Percentiles rank a stretch among this genome's conserved stretches.
These are phyloP conservation scores for Sordariomycetes sp. DNA, from an alignment of 2,329 filamentous ascomycete genomes.

Conservation along the genomic window DNA sequence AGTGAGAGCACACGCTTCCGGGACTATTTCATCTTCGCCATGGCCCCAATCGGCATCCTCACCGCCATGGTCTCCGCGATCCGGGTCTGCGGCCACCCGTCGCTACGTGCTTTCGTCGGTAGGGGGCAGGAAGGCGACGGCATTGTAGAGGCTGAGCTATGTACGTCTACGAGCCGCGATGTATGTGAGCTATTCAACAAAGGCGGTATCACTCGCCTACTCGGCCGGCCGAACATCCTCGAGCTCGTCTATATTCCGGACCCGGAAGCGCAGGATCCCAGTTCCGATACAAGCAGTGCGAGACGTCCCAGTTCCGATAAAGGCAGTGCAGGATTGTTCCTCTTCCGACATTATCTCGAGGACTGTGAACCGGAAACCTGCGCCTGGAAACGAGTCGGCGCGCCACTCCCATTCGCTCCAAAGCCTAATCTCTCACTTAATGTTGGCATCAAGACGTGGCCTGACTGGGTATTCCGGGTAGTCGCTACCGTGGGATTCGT, in stretches of 20 bases:
- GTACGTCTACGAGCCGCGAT: slow-evolving; percentile 25
- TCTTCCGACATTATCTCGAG: background rate
- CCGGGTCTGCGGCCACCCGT: slow-evolving; percentile 17
- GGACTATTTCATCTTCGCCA: slow-evolving; percentile 21
- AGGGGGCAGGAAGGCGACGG: slow-evolving; percentile 21
- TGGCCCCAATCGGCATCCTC: slow-evolving; percentile 25
- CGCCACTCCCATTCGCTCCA: background rate
- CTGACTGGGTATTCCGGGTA: slow-evolving; percentile 5
- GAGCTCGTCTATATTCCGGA: slow-evolving; percentile 14
- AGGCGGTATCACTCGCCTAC: slow-evolving; percentile 18
- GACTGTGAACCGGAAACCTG: background rate
- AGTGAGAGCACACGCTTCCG: slow-evolving; percentile 15
- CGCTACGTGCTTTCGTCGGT: slow-evolving; percentile 25
- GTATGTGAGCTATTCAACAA: slow-evolving; percentile 26
- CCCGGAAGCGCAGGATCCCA: background rate
- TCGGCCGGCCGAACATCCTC: slow-evolving; percentile 21
- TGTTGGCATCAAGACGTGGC: slow-evolving; percentile 5
- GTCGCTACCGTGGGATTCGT: slow-evolving; percentile 7
- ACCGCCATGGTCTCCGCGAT: slow-evolving; percentile 22
- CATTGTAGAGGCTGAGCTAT: slow-evolving; percentile 24
- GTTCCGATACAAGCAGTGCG: background rate
- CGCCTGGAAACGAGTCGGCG: background rate
- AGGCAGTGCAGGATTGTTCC: background rate
- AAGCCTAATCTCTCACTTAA: slow-evolving; percentile 9
- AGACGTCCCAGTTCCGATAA: too few relatives aligned